phyloP scores from a whole-genome alignment of 371 early-diverging fungal genomes.

The Lichtheimia ramosa region DNA sequence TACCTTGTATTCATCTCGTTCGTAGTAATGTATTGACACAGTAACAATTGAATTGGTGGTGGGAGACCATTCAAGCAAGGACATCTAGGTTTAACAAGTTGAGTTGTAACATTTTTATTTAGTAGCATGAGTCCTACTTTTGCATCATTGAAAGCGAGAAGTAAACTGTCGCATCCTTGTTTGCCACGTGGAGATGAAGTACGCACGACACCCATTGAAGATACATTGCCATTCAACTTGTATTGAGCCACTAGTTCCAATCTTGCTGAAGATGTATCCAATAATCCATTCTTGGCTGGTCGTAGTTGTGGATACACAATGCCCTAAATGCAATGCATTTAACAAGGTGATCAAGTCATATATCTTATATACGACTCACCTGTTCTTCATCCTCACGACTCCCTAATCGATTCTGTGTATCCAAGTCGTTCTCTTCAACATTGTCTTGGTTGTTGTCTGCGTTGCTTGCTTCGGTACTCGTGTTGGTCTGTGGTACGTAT shows the following conservation, averaged over 20 bases:
- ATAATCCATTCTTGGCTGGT: constrained; percentile 27
- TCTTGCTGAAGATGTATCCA: constrained; percentile 57
- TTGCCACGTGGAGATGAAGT: constrained; percentile 64
- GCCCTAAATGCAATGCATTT: constrained; percentile 20
- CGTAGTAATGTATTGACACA: constrained; percentile 95
- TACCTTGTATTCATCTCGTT: constrained; percentile 89
- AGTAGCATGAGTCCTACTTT: constrained; percentile 63
- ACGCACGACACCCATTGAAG: constrained; percentile 77
- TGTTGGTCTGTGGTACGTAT: constrained; percentile 35
- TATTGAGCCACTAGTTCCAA: constrained; percentile 77
- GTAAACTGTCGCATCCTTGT: constrained; percentile 79
- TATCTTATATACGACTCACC: constrained; percentile 14
- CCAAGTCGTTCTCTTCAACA: constrained; percentile 6
- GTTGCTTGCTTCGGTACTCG: not conserved
- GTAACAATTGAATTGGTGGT: constrained; percentile 80
- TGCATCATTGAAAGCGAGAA: constrained; percentile 89
- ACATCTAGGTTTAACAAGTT: constrained; percentile 62
- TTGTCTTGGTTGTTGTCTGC: constrained; percentile 10
- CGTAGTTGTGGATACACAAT: constrained; percentile 45
- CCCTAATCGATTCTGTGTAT: constrained; percentile 16
- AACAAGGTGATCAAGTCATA: not conserved
- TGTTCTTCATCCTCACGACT: constrained; percentile 32
- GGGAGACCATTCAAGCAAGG: constrained; percentile 84
- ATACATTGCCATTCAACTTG: constrained; percentile 78
- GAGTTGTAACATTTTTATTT: not conserved